Conservation (phyloP, 345 rosid genomes). For the Acer saccharum region DNA sequence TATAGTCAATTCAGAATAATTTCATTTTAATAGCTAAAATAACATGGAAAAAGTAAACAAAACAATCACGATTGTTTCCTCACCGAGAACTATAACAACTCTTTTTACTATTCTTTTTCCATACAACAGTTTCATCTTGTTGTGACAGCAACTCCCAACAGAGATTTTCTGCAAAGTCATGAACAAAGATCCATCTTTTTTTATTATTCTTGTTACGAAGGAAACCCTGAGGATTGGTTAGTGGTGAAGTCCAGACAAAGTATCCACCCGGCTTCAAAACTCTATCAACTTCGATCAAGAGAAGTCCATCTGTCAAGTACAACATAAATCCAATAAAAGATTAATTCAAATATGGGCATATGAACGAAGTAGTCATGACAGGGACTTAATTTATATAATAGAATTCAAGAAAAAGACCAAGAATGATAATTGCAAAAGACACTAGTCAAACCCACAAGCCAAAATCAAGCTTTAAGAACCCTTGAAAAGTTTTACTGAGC, state of each 20-base stretch:
- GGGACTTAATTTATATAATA: neutral
- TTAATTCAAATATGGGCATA: neutral
- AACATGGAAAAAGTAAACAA: neutral
- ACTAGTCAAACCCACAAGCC: too few species aligned
- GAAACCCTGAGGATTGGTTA: slow-evolving; percentile 59
- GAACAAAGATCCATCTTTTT: slow-evolving; percentile 76
- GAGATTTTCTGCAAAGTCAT: slow-evolving; percentile 67
- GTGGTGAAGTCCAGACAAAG: slow-evolving; percentile 98
- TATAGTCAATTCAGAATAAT: slow-evolving; percentile 6
- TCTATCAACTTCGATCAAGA: slow-evolving; percentile 84
- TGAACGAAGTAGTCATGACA: neutral
- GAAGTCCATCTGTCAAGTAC: slow-evolving; percentile 68
- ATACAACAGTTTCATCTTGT: slow-evolving; percentile 94
- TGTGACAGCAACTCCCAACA: slow-evolving; percentile 92
- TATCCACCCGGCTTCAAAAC: slow-evolving; percentile 96
- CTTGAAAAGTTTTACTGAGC: too few species aligned
- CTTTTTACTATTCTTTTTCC: slow-evolving; percentile 85
- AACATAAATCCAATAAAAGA: neutral
- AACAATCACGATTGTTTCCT: slow-evolving; percentile 26
- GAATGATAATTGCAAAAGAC: too few species aligned
- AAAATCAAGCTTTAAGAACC: too few species aligned
- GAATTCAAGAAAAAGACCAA: too few species aligned
- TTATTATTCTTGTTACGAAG: slow-evolving; percentile 60
- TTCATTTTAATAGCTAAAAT: neutral
- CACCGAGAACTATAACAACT: slow-evolving; percentile 80